These are phyloP conservation scores for Candida broadrunensis DNA, from an alignment of 805 yeast genomes.

Conservation along the genomic window DNA sequence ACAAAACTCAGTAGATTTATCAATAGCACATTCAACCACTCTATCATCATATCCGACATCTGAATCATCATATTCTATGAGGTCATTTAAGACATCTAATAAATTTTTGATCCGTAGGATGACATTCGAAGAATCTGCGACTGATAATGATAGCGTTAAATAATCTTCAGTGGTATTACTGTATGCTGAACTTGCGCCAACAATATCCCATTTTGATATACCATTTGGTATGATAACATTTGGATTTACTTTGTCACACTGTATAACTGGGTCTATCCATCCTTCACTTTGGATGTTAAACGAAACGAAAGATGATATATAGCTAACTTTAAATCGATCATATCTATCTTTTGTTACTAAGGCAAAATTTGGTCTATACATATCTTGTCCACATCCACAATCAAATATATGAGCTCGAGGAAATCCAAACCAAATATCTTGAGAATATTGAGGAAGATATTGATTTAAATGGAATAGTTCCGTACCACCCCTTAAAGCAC, in stretches of 20 bases:
- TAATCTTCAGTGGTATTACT: constrained; percentile 15
- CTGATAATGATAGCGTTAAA: constrained; percentile 31
- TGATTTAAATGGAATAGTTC: constrained; percentile 24
- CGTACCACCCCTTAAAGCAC: constrained; percentile 38
- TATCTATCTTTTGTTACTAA: constrained; percentile 17
- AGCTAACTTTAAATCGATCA: constrained; percentile 21
- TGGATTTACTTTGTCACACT: constrained; percentile 23
- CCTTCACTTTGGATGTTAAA: constrained; percentile 29
- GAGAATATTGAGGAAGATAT: constrained; percentile 3
- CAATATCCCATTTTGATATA: constrained; percentile 20
- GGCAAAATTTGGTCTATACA: constrained; percentile 41
- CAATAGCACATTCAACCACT: not conserved
- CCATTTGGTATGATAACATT: constrained; percentile 37
- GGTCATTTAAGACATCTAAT: constrained; percentile 1
- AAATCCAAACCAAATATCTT: constrained; percentile 30
- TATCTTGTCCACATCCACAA: constrained; percentile 37
- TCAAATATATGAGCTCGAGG: constrained; percentile 35
- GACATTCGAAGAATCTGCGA: constrained; percentile 20
- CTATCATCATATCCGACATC: not conserved
- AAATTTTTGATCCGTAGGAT: constrained; percentile 1
- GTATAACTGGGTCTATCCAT: constrained; percentile 18
- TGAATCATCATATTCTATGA: not conserved
- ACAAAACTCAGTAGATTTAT: constrained; percentile 4
- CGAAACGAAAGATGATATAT: constrained; percentile 28
- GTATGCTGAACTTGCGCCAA: constrained; percentile 3